phyloP scores from a whole-genome alignment of 257 asterid species.

The Solanum sitiens region DNA sequence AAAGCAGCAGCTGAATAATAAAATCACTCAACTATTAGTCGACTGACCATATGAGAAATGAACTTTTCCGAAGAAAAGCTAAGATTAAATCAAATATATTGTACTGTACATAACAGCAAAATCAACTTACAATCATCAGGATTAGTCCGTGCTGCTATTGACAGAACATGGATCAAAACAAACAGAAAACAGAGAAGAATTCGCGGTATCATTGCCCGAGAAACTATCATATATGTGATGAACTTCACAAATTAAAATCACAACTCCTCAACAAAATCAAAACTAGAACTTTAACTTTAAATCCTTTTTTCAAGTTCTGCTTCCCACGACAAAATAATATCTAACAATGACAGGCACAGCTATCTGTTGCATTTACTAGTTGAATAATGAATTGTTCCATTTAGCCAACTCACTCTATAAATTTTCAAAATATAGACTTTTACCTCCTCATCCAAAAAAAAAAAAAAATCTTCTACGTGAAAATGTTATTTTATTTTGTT shows the following conservation, averaged over 20 bases:
- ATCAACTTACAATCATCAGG: conserved; percentile 34
- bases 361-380: not conserved
- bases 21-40: not conserved
- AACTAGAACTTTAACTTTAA: not conserved
- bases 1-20: conserved; percentile 37
- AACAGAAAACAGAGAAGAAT: conserved; percentile 23
- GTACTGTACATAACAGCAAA: not conserved
- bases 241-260: not conserved
- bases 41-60: not conserved
- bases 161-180: conserved; percentile 22
- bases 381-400: not conserved
- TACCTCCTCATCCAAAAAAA: not conserved
- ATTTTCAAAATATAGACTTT: not conserved
- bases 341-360: not conserved
- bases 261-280: not conserved
- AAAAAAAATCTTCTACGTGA: not conserved
- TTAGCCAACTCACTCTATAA: not conserved
- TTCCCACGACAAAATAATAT: not conserved
- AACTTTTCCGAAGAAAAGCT: not conserved
- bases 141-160: conserved; percentile 35
- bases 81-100: not conserved
- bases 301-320: not conserved
- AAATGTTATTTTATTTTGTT: not conserved
- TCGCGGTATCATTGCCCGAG: conserved; percentile 22
- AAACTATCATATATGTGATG: not conserved